Conservation (phyloP, 1,139 yeast species). For the Meyerozyma sp. region DNA sequence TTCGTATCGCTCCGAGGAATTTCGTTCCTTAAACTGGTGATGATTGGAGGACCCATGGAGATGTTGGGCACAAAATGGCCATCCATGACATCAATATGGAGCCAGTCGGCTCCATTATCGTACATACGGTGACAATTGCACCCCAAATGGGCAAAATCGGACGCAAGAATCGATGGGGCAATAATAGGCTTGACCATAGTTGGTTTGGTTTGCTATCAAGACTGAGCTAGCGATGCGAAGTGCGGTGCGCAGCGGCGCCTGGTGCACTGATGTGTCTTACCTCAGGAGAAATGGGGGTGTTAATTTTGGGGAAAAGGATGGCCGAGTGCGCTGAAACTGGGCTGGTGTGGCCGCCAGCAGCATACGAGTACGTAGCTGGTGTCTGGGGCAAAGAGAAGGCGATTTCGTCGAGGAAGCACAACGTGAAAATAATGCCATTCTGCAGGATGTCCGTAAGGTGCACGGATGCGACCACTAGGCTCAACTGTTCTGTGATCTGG, state of each 20-base stretch:
- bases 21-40: conserved; percentile 68
- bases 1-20: conserved; percentile 54
- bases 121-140: conserved; percentile 81
- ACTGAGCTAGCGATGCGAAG: background rate
- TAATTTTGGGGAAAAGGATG: no score
- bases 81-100: conserved; percentile 97
- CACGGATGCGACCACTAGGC: no score
- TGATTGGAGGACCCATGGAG: conserved; percentile 88
- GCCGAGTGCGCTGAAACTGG: no score
- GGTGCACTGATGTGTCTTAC: background rate
- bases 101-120: conserved; percentile 83
- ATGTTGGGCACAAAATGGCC: conserved; percentile 98
- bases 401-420: no score
- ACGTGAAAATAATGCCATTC: no score
- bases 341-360: no score
- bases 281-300: no score
- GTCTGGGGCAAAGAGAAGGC: no score
- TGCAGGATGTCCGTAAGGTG: no score
- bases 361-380: no score
- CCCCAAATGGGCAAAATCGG: conserved; percentile 86
- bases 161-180: conserved; percentile 96
- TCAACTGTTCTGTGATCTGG: no score
- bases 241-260: background rate
- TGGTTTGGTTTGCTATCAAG: background rate
- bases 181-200: conserved; percentile 73